phyloP scores from a whole-genome alignment of 73 alveolate genomes.

The Paramecium bursaria region DNA sequence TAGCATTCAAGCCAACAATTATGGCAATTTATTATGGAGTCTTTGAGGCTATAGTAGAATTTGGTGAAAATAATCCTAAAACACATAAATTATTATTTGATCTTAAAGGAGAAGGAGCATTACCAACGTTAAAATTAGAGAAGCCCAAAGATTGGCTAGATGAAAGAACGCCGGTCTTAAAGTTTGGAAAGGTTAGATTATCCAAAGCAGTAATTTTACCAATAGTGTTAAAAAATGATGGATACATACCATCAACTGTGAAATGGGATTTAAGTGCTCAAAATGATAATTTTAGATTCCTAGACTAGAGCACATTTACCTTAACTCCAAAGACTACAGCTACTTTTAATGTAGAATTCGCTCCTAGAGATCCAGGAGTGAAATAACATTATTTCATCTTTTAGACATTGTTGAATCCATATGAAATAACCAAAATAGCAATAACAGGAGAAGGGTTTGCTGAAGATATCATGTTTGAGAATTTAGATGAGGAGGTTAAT shows the following conservation, averaged over 20 bases:
- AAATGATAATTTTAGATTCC: conserved; percentile 91
- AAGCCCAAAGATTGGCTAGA: conserved; percentile 91
- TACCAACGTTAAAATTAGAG: conserved; percentile 94
- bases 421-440: conserved; percentile 93
- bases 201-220: conserved; percentile 86
- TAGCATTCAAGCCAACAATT: conserved; percentile 93
- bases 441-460: conserved; percentile 95
- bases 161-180: conserved; percentile 95
- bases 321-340: conserved; percentile 94
- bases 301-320: conserved; percentile 90
- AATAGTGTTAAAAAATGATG: conserved; percentile 93
- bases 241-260: conserved; percentile 97
- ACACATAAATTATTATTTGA: conserved; percentile 93
- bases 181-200: conserved; percentile 92
- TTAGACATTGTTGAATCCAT: conserved; percentile 96
- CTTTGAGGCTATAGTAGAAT: conserved; percentile 97
- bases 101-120: conserved; percentile 99
- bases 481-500: conserved; percentile 91
- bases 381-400: conserved; percentile 87
- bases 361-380: conserved; percentile 87
- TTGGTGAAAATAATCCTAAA: conserved; percentile 92
- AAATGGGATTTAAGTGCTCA: conserved; percentile 89
- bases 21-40: conserved; percentile 98
- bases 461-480: conserved; percentile 95
- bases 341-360: conserved; percentile 91